A percentile compares a stretch with the other conserved stretches of the same genome.
These are phyloP conservation scores for Fusarium annulatum DNA, from an alignment of 2,329 filamentous ascomycete genomes.

Conservation along the genomic window DNA sequence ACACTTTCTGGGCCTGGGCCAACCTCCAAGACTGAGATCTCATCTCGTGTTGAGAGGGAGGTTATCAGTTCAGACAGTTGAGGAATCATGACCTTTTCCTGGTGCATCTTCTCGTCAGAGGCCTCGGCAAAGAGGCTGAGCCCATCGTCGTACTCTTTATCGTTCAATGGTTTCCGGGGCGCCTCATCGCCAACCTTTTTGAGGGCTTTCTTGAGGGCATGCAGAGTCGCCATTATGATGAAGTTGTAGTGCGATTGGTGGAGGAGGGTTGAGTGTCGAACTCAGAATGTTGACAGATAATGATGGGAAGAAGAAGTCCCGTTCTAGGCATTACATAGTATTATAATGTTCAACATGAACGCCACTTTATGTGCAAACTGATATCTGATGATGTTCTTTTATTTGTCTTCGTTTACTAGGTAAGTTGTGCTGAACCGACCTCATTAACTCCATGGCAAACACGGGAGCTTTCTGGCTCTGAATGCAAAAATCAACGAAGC, in stretches of 20 bases:
- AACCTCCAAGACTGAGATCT: constrained; percentile 68
- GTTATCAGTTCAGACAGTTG: constrained; percentile 57
- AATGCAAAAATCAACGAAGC: no score
- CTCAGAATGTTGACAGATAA: not conserved
- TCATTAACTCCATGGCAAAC: not conserved
- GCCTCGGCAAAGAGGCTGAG: constrained; percentile 57
- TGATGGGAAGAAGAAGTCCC: not conserved
- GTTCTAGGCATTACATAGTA: not conserved
- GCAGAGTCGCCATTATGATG: constrained; percentile 49
- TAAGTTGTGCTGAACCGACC: no score
- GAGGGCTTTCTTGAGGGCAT: constrained; percentile 56
- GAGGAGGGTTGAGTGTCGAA: not conserved
- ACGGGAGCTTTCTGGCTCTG: accelerated
- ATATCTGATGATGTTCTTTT: not conserved
- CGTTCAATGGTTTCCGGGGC: constrained; percentile 52
- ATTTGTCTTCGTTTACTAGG: not conserved
- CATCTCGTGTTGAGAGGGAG: constrained; percentile 52
- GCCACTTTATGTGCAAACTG: not conserved
- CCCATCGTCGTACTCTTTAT: constrained; percentile 61
- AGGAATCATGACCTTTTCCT: constrained; percentile 63
- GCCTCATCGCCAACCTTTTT: constrained; percentile 43
- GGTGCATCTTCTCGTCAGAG: constrained; percentile 54
- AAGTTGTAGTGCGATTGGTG: no score
- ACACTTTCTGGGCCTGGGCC: constrained; percentile 68
- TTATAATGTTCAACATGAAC: not conserved